Evolutionary conservation across 768 basidiomycete species (phyloP).

Genomic region (Hericium coralloides): DNA sequence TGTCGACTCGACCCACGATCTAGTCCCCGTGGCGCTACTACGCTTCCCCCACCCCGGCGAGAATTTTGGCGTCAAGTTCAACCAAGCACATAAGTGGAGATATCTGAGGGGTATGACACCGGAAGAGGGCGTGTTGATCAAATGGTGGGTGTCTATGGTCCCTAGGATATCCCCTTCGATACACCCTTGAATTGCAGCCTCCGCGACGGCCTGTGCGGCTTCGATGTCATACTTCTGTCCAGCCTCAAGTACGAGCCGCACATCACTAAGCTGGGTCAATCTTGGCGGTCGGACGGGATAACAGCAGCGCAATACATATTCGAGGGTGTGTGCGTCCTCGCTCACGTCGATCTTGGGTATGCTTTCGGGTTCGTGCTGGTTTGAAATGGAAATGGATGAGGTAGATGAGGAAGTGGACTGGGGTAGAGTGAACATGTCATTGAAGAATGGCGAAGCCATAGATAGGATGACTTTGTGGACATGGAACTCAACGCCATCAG

Average conservation of each 20-base stretch:
- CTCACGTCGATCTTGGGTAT: background rate
- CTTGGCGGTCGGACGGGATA: slow-evolving; percentile 1
- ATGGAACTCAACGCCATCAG: slow-evolving; percentile 12
- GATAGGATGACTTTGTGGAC: slow-evolving; percentile 22
- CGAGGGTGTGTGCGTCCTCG: slow-evolving; percentile 2
- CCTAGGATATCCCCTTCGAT: slow-evolving; percentile 8
- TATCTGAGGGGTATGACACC: slow-evolving; percentile 35
- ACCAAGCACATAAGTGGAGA: slow-evolving; percentile 35
- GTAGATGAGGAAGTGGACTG: background rate
- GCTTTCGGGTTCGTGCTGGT: too few relatives aligned
- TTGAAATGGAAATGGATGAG: too few relatives aligned
- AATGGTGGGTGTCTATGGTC: slow-evolving; percentile 27
- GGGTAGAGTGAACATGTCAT: slow-evolving; percentile 21
- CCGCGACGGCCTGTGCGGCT: background rate
- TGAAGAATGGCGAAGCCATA: slow-evolving; percentile 22
- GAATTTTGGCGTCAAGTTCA: slow-evolving; percentile 30
- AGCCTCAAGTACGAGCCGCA: slow-evolving; percentile 2
- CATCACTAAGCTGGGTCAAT: background rate
- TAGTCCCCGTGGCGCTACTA: slow-evolving; percentile 27
- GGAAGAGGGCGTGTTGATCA: slow-evolving; percentile 38
- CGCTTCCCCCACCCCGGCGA: slow-evolving; percentile 35
- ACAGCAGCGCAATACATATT: slow-evolving; percentile 4
- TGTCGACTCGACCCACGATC: slow-evolving; percentile 28
- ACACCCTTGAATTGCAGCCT: background rate
- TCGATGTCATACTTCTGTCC: slow-evolving; percentile 8